Evolutionary conservation across 2,329 filamentous ascomycete genomes (phyloP), one percentile per base, ranked within the genome.

Genomic region (Phaeosphaeriaceae sp.): DNA sequence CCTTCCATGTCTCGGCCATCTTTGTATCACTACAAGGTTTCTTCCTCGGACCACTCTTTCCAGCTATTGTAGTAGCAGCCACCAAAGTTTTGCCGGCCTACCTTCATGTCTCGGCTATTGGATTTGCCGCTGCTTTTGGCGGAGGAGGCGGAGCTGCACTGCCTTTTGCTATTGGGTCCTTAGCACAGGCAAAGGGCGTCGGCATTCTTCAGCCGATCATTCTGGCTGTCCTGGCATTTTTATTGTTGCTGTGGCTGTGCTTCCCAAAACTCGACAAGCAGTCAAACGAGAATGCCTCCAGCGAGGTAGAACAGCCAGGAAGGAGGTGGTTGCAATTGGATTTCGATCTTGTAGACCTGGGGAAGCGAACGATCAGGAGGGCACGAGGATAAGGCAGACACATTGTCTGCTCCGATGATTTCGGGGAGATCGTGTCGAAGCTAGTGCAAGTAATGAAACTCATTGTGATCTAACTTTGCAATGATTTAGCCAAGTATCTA

Each of bases 41-140:
- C 81, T 91, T 92, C 68, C 82, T 93, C 0, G 91, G 91, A 0
- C 91, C 91, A 0, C 76, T 93, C 19, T 93, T 93, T 69, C 90
- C 91, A 0, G 89, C 88, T 0, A 89, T 86, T 0, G 85, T 94
- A 13, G 86, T 92, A 1, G 86, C 86, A 1, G 85, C 87, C 4
- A 91, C 90, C 0, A 92, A 90, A 67, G 79, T 93, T 7, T 80
- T 95, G 2, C 90, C 91, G 0, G 81, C 81, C 36, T 84, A 91
- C 57, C 81, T 91, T n/a, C 91, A 95, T 68, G 89, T 94, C 36
- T 86, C 85, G 11, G 87, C 88, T 0, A 91, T 95, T 59, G 91
- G 91, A 0, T 93, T 94, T 68, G 88, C 89, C 1, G 87, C 90
- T 1, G 90, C 91, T 0, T 87, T 93, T 70, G 91, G 91, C 3